Conservation (phyloP, 2,329 filamentous ascomycete genomes). For the Rutstroemia sp. region DNA sequence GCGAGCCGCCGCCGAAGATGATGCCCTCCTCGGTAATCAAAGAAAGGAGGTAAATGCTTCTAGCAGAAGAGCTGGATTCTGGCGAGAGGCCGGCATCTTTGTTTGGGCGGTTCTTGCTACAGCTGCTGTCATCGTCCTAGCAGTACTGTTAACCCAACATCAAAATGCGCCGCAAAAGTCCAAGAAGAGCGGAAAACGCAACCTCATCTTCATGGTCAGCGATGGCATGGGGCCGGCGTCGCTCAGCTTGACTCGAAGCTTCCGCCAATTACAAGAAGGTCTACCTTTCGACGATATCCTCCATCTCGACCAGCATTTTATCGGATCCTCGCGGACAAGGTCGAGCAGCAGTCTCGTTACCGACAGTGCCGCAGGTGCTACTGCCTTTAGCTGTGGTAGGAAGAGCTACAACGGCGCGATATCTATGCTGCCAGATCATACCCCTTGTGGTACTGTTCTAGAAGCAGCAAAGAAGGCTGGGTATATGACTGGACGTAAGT, state of each 20-base stretch:
- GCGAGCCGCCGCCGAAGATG: conserved; percentile 40
- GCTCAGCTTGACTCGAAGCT: conserved; percentile 78
- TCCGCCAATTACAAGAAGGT: conserved; percentile 65
- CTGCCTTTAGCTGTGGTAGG: conserved; percentile 83
- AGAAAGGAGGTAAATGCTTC: conserved; percentile 18
- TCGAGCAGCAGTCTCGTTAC: conserved; percentile 82
- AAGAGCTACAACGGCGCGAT: conserved; percentile 99
- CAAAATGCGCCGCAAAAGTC: conserved; percentile 24
- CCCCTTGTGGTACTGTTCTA: conserved; percentile 83
- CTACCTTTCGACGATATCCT: conserved; percentile 71
- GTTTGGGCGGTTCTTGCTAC: conserved; percentile 79
- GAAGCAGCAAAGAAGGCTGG: conserved; percentile 90
- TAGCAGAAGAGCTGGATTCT: conserved; percentile 43
- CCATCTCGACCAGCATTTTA: conserved; percentile 77
- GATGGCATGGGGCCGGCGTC: conserved; percentile 97
- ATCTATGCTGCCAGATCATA: conserved; percentile 74
- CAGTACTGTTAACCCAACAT: conserved; percentile 70
- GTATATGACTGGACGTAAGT: conserved; percentile 66
- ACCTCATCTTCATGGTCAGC: conserved; percentile 97
- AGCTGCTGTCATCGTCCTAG: conserved; percentile 67
- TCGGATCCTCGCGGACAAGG: conserved; percentile 81
- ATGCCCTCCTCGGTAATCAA: conserved; percentile 29
- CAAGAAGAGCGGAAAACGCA: conserved; percentile 61
- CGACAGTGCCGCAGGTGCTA: conserved; percentile 94
- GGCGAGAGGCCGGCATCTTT: conserved; percentile 71